Percentiles rank a stretch among this genome's conserved stretches.
These are phyloP conservation scores for Juglanconis oblonga DNA, from an alignment of 2,329 filamentous ascomycete genomes.

Conservation along the genomic window DNA sequence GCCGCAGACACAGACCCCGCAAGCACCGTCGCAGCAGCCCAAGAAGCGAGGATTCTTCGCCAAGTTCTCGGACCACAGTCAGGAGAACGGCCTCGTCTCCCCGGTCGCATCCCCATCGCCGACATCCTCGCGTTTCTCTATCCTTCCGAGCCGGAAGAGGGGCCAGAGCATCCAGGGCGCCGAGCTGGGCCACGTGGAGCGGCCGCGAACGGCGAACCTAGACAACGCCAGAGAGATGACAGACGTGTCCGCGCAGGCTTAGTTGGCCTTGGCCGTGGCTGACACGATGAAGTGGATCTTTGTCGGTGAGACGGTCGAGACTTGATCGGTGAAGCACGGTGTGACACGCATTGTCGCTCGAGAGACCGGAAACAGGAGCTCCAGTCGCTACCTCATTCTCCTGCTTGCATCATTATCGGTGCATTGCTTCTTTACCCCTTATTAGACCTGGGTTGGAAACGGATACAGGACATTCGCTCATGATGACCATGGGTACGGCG, in stretches of 20 bases:
- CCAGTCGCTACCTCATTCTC: not conserved
- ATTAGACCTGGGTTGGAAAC: not conserved
- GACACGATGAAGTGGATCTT: not conserved
- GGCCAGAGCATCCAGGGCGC: slow-evolving; percentile 68
- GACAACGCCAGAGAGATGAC: slow-evolving; percentile 13
- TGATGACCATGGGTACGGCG: slow-evolving; percentile 5
- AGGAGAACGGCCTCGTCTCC: slow-evolving; percentile 24
- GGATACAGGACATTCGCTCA: slow-evolving; percentile 12
- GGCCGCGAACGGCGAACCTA: slow-evolving; percentile 25
- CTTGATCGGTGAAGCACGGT: not conserved
- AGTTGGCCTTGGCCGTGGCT: not conserved
- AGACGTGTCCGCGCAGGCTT: slow-evolving; percentile 14
- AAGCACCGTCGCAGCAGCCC: slow-evolving; percentile 31
- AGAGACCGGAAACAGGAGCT: not conserved
- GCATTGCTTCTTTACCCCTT: not conserved
- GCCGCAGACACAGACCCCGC: slow-evolving; percentile 32
- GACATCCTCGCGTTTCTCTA: slow-evolving; percentile 58
- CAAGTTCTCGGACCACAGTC: slow-evolving; percentile 66
- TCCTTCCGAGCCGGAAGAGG: slow-evolving; percentile 65
- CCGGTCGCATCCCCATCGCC: slow-evolving; percentile 33
- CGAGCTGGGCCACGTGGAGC: slow-evolving; percentile 66
- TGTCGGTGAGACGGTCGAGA: not conserved
- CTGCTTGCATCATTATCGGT: not conserved
- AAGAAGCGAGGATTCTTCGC: slow-evolving; percentile 78
- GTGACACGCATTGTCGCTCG: not conserved